phyloP scores from a whole-genome alignment of 805 yeast species.

The Wickerhamomyces xylosicus region DNA sequence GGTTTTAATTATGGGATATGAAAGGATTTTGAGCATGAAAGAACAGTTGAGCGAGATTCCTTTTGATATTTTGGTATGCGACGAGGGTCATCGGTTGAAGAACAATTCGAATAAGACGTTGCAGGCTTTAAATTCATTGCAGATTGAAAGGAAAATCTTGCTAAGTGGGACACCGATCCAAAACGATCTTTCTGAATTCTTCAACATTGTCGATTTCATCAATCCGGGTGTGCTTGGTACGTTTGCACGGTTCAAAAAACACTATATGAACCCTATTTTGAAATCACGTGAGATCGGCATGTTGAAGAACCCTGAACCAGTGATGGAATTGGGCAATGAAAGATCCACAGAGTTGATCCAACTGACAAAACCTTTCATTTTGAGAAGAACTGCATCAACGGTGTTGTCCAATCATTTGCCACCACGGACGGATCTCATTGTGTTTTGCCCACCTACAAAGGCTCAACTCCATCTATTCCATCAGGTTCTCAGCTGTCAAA shows the following conservation, averaged over 20 bases:
- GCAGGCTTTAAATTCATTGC: constrained; percentile 39
- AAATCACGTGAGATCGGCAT: constrained; percentile 44
- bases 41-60: constrained; percentile 31
- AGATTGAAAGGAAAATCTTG: constrained; percentile 40
- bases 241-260: constrained; percentile 45
- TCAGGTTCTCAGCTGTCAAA: constrained; percentile 27
- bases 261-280: constrained; percentile 60
- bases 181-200: constrained; percentile 80
- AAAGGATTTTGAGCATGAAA: constrained; percentile 50
- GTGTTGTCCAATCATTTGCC: constrained; percentile 49
- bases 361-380: constrained; percentile 53
- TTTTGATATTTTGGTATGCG: constrained; percentile 69
- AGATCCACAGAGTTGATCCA: constrained; percentile 54
- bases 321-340: constrained; percentile 46
- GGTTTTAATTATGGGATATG: constrained; percentile 81
- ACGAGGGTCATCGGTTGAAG: constrained; percentile 91
- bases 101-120: constrained; percentile 62
- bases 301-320: constrained; percentile 39
- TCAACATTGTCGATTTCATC: constrained; percentile 67
- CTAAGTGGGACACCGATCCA: constrained; percentile 92
- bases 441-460: constrained; percentile 69
- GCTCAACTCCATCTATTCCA: constrained; percentile 48
- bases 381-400: constrained; percentile 60
- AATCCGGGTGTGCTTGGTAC: constrained; percentile 78
- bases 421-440: constrained; percentile 60